Evolutionary conservation across 441 rosid genomes (phyloP).

Genomic region (Biscutella auriculata): DNA sequence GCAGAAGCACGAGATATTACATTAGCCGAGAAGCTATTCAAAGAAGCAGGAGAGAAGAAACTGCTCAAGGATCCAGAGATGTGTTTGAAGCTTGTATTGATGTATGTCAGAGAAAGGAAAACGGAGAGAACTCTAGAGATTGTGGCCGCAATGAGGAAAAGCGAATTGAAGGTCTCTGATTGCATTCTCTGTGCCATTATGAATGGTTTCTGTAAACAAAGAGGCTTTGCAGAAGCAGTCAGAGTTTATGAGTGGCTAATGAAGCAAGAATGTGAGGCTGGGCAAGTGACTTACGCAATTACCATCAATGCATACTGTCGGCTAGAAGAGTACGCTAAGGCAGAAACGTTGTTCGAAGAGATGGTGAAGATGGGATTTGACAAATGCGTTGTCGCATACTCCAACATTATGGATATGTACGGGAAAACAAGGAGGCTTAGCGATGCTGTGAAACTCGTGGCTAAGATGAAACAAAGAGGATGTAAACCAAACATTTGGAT

Average conservation of each 20-base stretch:
- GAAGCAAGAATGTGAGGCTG: conserved; percentile 46
- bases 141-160: conserved; percentile 39
- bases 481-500: conserved; percentile 76
- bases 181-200: conserved; percentile 62
- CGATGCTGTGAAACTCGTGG: conserved; percentile 61
- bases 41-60: conserved; percentile 48
- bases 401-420: conserved; percentile 64
- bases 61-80: conserved; percentile 54
- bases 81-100: conserved; percentile 56
- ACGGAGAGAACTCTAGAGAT: conserved; percentile 49
- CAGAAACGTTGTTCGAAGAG: conserved; percentile 47
- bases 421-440: conserved; percentile 54
- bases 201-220: conserved; percentile 49
- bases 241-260: conserved; percentile 40
- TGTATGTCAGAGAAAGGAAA: conserved; percentile 46
- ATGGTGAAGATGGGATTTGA: conserved; percentile 66
- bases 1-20: conserved; percentile 30
- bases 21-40: conserved; percentile 39
- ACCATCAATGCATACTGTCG: conserved; percentile 53
- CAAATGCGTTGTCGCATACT: conserved; percentile 70
- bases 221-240: conserved; percentile 46
- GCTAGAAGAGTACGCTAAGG: conserved; percentile 38
- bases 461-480: conserved; percentile 67
- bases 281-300: conserved; percentile 82
- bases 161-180: conserved; percentile 45